Conservation (phyloP, 163 green algal genomes). For the Scenedesmus sp. region DNA sequence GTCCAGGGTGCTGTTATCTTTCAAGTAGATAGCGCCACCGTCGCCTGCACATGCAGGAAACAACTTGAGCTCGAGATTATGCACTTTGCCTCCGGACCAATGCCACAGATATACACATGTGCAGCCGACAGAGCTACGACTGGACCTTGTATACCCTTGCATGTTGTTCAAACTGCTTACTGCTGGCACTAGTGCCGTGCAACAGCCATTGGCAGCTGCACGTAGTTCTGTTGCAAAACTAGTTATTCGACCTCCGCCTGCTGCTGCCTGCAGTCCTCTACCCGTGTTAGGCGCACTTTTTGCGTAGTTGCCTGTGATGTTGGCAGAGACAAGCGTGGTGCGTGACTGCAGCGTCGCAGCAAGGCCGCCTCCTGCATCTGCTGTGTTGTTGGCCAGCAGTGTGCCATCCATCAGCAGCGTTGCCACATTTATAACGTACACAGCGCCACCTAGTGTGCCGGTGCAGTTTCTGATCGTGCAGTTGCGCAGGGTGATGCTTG, state of each 20-base stretch:
- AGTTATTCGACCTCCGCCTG: too few relatives aligned
- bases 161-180: too few relatives aligned
- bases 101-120: background rate
- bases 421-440: background rate
- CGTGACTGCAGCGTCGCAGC: background rate
- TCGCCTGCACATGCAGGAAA: background rate
- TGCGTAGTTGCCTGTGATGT: background rate
- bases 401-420: background rate
- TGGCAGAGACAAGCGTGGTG: background rate
- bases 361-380: background rate
- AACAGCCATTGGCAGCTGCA: too few relatives aligned
- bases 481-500: background rate
- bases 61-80: background rate
- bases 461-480: background rate
- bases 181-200: too few relatives aligned
- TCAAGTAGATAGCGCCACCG: background rate
- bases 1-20: background rate
- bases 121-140: background rate
- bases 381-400: background rate
- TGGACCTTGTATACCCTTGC: too few relatives aligned
- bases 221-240: too few relatives aligned
- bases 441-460: background rate
- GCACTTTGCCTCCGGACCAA: too few relatives aligned
- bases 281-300: background rate
- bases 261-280: background rate